Conservation (phyloP, 2,329 filamentous ascomycete genomes). For the Hansfordia pulvinata region DNA sequence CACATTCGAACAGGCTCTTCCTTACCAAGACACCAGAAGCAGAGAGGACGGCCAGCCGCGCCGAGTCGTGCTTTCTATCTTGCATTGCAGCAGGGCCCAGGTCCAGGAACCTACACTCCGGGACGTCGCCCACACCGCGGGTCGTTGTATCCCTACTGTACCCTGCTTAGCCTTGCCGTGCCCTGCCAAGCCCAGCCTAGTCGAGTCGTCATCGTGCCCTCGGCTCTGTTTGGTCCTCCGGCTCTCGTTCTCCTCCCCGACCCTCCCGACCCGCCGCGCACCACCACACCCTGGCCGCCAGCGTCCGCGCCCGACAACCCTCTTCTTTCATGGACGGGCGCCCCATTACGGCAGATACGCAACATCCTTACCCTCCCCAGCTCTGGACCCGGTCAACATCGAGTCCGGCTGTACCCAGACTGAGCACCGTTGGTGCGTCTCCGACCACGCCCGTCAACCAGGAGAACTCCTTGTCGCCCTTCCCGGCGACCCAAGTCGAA, state of each 20-base stretch:
- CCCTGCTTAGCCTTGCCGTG: no score
- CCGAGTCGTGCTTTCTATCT: no score
- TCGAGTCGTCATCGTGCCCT: background rate
- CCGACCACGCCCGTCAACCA: slow-evolving; percentile 8
- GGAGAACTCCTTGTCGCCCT: slow-evolving; percentile 9
- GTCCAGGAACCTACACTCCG: no score
- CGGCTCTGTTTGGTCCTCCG: background rate
- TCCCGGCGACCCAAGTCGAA: slow-evolving; percentile 31
- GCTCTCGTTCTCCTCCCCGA: slow-evolving; percentile 1
- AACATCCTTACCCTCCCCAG: slow-evolving; percentile 29
- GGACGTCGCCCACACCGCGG: no score
- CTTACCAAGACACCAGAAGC: no score
- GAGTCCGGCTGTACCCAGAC: slow-evolving; percentile 18
- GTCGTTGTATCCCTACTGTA: no score
- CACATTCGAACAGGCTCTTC: no score
- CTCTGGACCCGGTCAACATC: slow-evolving; percentile 24
- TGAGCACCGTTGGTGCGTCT: slow-evolving; percentile 12
- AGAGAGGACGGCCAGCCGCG: no score
- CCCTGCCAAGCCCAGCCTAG: background rate
- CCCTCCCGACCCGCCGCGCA: slow-evolving; percentile 3
- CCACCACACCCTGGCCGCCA: slow-evolving; percentile 11
- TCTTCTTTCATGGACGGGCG: slow-evolving; percentile 38
- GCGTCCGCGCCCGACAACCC: slow-evolving; percentile 5
- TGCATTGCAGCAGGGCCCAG: no score
- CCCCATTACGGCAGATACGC: slow-evolving; percentile 32